A percentile compares a stretch with the other conserved stretches of the same genome.
phyloP scores from a whole-genome alignment of 2,329 filamentous ascomycete species.

The Diaporthe aspalathi region DNA sequence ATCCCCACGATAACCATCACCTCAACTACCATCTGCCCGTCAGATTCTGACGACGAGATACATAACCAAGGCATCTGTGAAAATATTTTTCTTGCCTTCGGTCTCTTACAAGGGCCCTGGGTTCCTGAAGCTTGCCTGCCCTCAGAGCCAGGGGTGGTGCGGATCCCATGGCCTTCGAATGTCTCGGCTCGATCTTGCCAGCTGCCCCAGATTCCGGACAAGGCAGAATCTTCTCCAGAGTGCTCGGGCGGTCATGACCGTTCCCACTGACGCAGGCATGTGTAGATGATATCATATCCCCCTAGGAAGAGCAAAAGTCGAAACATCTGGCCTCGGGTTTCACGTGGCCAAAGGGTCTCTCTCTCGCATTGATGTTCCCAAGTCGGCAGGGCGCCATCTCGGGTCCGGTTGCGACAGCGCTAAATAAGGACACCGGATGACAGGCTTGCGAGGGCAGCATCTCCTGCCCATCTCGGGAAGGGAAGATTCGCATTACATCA shows the following conservation, averaged over 20 bases:
- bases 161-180: too few relatives aligned
- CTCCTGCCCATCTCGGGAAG: background rate
- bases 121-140: too few relatives aligned
- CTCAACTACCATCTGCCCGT: too few relatives aligned
- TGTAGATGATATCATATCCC: background rate
- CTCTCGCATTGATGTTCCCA: conserved; percentile 17
- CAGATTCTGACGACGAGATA: too few relatives aligned
- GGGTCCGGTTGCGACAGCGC: background rate
- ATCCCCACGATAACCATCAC: too few relatives aligned
- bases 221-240: background rate
- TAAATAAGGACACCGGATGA: conserved; percentile 9
- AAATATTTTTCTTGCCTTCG: too few relatives aligned
- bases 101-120: too few relatives aligned
- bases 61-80: too few relatives aligned
- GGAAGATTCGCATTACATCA: background rate
- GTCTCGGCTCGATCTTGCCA: background rate
- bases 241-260: background rate
- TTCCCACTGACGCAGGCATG: background rate
- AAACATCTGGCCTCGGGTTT: background rate
- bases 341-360: background rate
- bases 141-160: too few relatives aligned
- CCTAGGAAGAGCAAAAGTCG: too few relatives aligned
- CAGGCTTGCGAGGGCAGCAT: background rate
- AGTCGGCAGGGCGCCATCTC: background rate
- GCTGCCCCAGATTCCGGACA: background rate